phyloP scores from a whole-genome alignment of 176 grass and related monocot genomes.

The Rhynchospora pubera region DNA sequence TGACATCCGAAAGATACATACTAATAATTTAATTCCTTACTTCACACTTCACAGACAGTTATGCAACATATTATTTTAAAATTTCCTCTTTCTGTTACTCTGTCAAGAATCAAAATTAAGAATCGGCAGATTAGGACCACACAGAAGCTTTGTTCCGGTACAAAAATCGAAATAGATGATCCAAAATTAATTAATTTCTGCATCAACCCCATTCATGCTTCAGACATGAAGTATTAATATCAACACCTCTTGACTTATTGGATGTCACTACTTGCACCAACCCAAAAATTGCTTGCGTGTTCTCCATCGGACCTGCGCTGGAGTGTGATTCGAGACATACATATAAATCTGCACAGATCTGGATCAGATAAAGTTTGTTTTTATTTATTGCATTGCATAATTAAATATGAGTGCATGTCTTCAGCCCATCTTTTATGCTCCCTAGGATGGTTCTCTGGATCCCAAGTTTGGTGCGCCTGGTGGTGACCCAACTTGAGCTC shows the following conservation, averaged over 20 bases:
- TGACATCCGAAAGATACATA: too few species aligned
- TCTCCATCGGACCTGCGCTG: slow-evolving; percentile 11
- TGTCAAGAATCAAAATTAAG: neutral
- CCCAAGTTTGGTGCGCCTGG: slow-evolving; percentile 4
- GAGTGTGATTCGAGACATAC: slow-evolving; percentile 1
- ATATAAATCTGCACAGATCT: slow-evolving; percentile 9
- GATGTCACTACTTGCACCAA: slow-evolving; percentile 21
- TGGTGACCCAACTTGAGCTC: slow-evolving; percentile 12
- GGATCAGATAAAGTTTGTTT: slow-evolving; percentile 8
- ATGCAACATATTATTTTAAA: neutral
- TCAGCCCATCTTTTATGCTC: slow-evolving; percentile 4
- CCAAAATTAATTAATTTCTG: neutral
- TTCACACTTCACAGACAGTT: neutral
- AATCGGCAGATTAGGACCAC: neutral
- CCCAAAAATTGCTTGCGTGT: slow-evolving; percentile 16
- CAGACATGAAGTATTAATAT: slow-evolving; percentile 3
- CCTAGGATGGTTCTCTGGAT: slow-evolving; percentile 14
- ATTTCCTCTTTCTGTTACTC: neutral
- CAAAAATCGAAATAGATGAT: neutral
- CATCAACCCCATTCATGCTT: slow-evolving; percentile 1
- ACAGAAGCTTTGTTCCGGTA: neutral
- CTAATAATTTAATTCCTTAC: too few species aligned
- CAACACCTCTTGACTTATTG: slow-evolving; percentile 20
- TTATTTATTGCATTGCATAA: neutral
- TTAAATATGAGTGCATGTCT: slow-evolving; percentile 10